Evolutionary conservation across 495 filamentous ascomycete species (phyloP).

Genomic region (Penicillium pulvis): DNA sequence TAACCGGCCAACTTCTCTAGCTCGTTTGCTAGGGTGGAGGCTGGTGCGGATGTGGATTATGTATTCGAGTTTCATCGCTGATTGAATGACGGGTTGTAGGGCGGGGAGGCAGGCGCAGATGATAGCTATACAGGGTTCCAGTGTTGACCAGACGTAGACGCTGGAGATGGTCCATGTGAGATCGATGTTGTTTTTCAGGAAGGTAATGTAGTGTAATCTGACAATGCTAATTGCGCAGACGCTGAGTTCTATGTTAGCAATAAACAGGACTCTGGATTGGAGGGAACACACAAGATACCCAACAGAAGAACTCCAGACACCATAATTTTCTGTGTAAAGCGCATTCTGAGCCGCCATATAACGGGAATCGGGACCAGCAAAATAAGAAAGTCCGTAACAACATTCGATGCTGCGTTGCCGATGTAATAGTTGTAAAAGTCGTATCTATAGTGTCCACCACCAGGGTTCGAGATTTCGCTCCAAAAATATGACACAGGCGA

Average conservation of each 20-base stretch:
- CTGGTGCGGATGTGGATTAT: too few species aligned
- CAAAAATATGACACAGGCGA: constrained; percentile 25
- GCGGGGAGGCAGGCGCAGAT: constrained; percentile 41
- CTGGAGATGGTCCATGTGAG: constrained; percentile 36
- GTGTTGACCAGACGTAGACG: constrained; percentile 50
- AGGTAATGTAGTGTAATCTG: constrained; percentile 32
- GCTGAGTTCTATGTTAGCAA: constrained; percentile 5
- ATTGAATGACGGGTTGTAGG: constrained; percentile 14
- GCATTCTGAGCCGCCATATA: constrained; percentile 43
- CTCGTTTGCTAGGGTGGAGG: too few species aligned
- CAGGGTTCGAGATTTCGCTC: constrained; percentile 6
- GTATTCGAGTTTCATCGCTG: too few species aligned
- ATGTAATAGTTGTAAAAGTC: constrained; percentile 23
- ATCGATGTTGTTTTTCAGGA: constrained; percentile 28
- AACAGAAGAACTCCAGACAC: constrained; percentile 51
- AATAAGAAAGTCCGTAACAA: constrained; percentile 55
- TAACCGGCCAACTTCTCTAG: too few species aligned
- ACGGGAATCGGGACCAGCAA: constrained; percentile 50
- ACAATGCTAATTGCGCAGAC: constrained; percentile 25
- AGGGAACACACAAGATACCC: constrained; percentile 35
- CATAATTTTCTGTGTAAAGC: constrained; percentile 42
- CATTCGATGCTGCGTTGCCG: constrained; percentile 53
- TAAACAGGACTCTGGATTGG: not conserved
- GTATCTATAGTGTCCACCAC: constrained; percentile 13
- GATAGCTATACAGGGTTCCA: constrained; percentile 46